Conservation (phyloP, 768 basidiomycete species). For the Neoboletus magnificus region DNA sequence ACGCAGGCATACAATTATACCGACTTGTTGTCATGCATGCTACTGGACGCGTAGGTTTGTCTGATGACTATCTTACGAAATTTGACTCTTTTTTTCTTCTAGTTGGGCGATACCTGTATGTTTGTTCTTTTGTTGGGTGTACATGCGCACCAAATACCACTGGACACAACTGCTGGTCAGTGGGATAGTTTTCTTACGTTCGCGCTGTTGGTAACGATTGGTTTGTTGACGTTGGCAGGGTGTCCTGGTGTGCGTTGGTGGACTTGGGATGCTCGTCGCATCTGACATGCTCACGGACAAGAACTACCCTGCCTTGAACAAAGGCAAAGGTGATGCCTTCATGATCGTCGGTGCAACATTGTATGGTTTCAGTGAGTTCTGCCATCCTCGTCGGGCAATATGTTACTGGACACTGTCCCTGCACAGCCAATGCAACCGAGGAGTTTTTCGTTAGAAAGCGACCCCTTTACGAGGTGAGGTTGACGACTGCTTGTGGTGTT, state of each 20-base stretch:
- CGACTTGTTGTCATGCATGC: slow-evolving; percentile 83
- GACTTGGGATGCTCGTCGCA: slow-evolving; percentile 75
- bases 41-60: slow-evolving; percentile 73
- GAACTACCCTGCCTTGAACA: slow-evolving; percentile 59
- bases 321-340: slow-evolving; percentile 79
- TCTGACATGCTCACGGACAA: slow-evolving; percentile 79
- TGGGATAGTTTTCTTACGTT: not conserved
- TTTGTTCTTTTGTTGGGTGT: slow-evolving; percentile 78
- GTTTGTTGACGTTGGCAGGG: slow-evolving; percentile 48
- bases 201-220: not conserved
- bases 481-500: not conserved
- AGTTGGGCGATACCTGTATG: slow-evolving; percentile 91
- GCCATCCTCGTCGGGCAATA: not conserved
- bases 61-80: not conserved
- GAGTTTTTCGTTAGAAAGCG: slow-evolving; percentile 79
- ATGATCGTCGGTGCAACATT: slow-evolving; percentile 85
- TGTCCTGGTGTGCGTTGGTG: slow-evolving; percentile 65
- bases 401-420: not conserved
- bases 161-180: slow-evolving; percentile 79
- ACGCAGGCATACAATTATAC: slow-evolving; percentile 79
- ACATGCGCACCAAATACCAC: slow-evolving; percentile 75
- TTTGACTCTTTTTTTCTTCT: slow-evolving; percentile 4
- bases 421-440: slow-evolving; percentile 79
- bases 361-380: slow-evolving; percentile 75
- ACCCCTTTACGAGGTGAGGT: slow-evolving; percentile 69